A percentile compares a stretch with the other conserved stretches of the same genome.
phyloP scores from a whole-genome alignment of 2,329 filamentous ascomycete genomes.

The Venturiaceae sp. region DNA sequence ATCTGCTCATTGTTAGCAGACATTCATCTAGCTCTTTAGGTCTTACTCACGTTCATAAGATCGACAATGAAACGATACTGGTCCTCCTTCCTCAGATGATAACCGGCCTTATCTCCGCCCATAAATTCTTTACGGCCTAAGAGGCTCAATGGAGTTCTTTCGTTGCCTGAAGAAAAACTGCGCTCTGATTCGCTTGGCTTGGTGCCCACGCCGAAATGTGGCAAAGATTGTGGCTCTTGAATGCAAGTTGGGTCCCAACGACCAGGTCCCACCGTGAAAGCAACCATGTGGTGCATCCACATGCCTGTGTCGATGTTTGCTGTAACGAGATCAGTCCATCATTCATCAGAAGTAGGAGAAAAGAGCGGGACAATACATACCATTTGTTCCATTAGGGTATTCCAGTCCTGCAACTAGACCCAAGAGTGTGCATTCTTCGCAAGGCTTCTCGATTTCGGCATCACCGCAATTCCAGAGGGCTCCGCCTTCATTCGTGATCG shows the following conservation, averaged over 20 bases:
- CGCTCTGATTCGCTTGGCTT: background rate
- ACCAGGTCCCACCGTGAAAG: conserved; percentile 1
- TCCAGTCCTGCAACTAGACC: background rate
- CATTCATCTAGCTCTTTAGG: background rate
- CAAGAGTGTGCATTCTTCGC: conserved; percentile 1
- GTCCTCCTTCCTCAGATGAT: background rate
- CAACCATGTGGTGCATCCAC: conserved; percentile 1
- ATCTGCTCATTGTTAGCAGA: conserved; percentile 8
- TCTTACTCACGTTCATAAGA: background rate
- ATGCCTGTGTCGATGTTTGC: background rate
- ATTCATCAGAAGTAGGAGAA: too few species aligned
- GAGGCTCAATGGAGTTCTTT: background rate
- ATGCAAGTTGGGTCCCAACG: conserved; percentile 13
- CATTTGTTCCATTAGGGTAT: conserved; percentile 3
- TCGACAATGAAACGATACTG: conserved; percentile 7
- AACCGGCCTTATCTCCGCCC: background rate
- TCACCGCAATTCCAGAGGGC: conserved; percentile 4
- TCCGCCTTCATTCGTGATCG: background rate
- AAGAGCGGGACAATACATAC: conserved; percentile 2
- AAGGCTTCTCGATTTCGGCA: background rate
- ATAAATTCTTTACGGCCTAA: background rate
- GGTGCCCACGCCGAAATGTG: conserved; percentile 1
- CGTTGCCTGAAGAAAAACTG: conserved; percentile 5
- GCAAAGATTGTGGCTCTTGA: background rate
- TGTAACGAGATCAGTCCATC: too few species aligned